Evolutionary conservation across 805 yeast species (phyloP), one percentile per base, ranked within the genome.

Genomic region (Zygoascus biomembranicola): DNA sequence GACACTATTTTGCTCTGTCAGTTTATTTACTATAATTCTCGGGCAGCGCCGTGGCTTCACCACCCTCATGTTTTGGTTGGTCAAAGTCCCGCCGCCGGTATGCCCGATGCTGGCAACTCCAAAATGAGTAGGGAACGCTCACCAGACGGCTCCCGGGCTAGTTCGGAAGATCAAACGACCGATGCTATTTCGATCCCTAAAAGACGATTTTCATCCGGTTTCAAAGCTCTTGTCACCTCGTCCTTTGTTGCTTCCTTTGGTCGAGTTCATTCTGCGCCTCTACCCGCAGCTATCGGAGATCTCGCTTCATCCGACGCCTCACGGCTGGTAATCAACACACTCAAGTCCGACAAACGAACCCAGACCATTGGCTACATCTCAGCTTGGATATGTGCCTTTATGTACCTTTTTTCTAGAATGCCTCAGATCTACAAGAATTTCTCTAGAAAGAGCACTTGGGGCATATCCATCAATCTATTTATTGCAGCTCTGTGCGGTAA

Each of bases 391-490:
- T 88, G 96, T 57, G 87, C 95, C 0, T 60, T 69, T 5, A 80
- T 87, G 52, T 90, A 92, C 64, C 77, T 89, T 46, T 72, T 81
- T 10, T 86, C 96, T 2, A 76, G 98, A 57, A 66, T 89, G 47
- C 98, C 98, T 1, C 98, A 90, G 65, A 72, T 90, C 50, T 71
- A 77, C 64, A 89, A 86, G 66, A 90, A 90, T 69, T 84, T 80
- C 65, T 61, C 72, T 51, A 74, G 96, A 42, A 86, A 87, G 65
- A 87, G 96, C 0, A 94, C 95, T 0, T 84, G 85, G 35, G 97
- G 97, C 2, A 74, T 90, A 2, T 86, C 97, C 1, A 88, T 95
- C 20, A 68, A 86, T 46, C 73, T 90, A 23, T 90, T 90, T 66
- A 79, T 79, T 10, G 80, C 92, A 18, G 95, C 97, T 0, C 72